Evolutionary conservation across 225 moss, liverwort and hornwort species (phyloP).

Genomic region (Pleurozium schreberi): DNA sequence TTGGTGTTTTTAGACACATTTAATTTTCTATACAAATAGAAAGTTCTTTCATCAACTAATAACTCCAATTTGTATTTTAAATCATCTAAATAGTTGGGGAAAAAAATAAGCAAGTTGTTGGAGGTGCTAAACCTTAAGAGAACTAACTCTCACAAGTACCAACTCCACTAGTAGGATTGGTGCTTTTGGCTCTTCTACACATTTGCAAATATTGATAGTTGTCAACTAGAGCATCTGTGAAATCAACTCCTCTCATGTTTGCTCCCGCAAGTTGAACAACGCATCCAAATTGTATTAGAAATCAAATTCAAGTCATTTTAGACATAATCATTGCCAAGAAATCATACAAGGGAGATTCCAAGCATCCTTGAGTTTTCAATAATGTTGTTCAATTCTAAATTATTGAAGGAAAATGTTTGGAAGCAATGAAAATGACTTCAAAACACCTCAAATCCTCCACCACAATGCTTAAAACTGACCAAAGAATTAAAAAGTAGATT

Average conservation of each 20-base stretch:
- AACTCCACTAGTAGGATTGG: slow-evolving; percentile 54
- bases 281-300: background rate
- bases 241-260: slow-evolving; percentile 69
- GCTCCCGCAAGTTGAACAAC: slow-evolving; percentile 31
- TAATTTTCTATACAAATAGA: background rate
- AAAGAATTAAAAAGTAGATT: background rate
- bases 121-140: slow-evolving; percentile 16
- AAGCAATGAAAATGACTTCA: background rate
- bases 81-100: background rate
- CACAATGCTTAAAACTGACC: background rate
- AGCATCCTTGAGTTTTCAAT: too few species aligned
- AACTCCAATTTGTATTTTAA: background rate
- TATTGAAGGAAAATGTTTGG: background rate
- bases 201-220: slow-evolving; percentile 60
- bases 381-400: background rate
- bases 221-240: slow-evolving; percentile 65
- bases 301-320: background rate
- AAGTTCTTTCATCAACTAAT: background rate
- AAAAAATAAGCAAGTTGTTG: background rate
- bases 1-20: slow-evolving; percentile 1
- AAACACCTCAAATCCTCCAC: background rate
- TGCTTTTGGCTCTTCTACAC: slow-evolving; percentile 68
- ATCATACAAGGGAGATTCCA: background rate
- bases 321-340: background rate
- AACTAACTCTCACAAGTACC: slow-evolving; percentile 64